Evolutionary conservation across 2,329 filamentous ascomycete genomes (phyloP).

Genomic region (Aspergillus sojae): DNA sequence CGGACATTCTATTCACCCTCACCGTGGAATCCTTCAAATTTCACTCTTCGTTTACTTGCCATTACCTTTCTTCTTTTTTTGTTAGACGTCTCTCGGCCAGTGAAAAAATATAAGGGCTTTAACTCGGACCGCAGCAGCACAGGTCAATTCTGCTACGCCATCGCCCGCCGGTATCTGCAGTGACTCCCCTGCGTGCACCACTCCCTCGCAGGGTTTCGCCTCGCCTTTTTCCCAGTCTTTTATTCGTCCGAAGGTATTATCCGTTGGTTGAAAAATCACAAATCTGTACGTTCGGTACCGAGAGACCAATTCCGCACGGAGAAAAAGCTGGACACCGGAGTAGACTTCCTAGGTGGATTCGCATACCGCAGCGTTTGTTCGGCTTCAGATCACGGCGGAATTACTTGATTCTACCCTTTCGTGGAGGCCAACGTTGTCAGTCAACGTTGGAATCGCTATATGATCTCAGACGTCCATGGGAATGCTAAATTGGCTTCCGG

Average conservation of each 20-base stretch:
- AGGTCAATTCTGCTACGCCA: slow-evolving; percentile 25
- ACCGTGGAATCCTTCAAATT: slow-evolving; percentile 1
- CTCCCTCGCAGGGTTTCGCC: slow-evolving; percentile 14
- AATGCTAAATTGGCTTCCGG: slow-evolving; percentile 42
- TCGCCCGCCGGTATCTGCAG: slow-evolving; percentile 27
- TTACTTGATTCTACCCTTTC: slow-evolving; percentile 9
- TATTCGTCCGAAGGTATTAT: background rate
- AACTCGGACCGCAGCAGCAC: slow-evolving; percentile 18
- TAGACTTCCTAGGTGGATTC: slow-evolving; percentile 9
- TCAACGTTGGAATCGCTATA: slow-evolving; percentile 42
- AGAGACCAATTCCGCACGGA: slow-evolving; percentile 4
- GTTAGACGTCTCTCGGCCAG: background rate
- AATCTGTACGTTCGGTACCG: slow-evolving; percentile 5
- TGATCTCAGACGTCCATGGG: slow-evolving; percentile 47
- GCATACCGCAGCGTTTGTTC: slow-evolving; percentile 9
- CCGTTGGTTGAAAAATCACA: background rate
- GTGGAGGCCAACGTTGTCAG: slow-evolving; percentile 32
- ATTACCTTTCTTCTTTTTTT: background rate
- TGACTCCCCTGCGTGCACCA: slow-evolving; percentile 14
- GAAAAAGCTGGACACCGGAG: slow-evolving; percentile 6
- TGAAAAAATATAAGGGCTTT: slow-evolving; percentile 4
- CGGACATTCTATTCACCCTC: slow-evolving; percentile 12
- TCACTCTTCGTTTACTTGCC: slow-evolving; percentile 8
- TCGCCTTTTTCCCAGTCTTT: slow-evolving; percentile 13
- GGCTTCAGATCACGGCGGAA: slow-evolving; percentile 5